Conservation (phyloP, 345 rosid species). For the Salix arbutifolia region DNA sequence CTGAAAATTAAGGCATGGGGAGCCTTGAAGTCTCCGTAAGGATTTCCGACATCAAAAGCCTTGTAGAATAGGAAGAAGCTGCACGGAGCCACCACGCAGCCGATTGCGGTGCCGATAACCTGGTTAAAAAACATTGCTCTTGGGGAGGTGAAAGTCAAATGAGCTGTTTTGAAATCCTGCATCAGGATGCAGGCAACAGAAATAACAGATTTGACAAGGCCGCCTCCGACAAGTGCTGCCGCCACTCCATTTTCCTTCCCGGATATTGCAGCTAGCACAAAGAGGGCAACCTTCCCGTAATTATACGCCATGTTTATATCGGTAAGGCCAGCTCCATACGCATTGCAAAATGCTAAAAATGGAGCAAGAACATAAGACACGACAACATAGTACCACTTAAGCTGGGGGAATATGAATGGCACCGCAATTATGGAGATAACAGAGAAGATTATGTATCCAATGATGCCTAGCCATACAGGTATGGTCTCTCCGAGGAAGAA, state of each 20-base stretch:
- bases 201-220: slow-evolving; percentile 79
- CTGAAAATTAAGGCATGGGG: slow-evolving; percentile 87
- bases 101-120: slow-evolving; percentile 65
- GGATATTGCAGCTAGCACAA: slow-evolving; percentile 65
- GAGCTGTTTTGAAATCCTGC: slow-evolving; percentile 95
- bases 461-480: slow-evolving; percentile 66
- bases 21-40: slow-evolving; percentile 76
- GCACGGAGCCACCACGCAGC: slow-evolving; percentile 71
- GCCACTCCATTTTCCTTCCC: slow-evolving; percentile 74
- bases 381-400: slow-evolving; percentile 79
- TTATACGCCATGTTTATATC: slow-evolving; percentile 97
- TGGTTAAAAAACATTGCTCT: slow-evolving; percentile 87
- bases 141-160: slow-evolving; percentile 77
- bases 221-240: slow-evolving; percentile 82
- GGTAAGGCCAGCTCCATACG: slow-evolving; percentile 92
- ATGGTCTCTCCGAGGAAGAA: slow-evolving; percentile 63
- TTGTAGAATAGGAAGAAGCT: slow-evolving; percentile 87
- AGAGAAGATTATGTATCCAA: slow-evolving; percentile 56
- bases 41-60: slow-evolving; percentile 88
- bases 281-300: slow-evolving; percentile 86
- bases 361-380: slow-evolving; percentile 80
- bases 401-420: slow-evolving; percentile 85
- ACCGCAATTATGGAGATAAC: slow-evolving; percentile 51
- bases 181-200: slow-evolving; percentile 80
- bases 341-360: slow-evolving; percentile 89